Evolutionary conservation across 2,329 filamentous ascomycete genomes (phyloP).

Genomic region (Ceratocystis variospora): DNA sequence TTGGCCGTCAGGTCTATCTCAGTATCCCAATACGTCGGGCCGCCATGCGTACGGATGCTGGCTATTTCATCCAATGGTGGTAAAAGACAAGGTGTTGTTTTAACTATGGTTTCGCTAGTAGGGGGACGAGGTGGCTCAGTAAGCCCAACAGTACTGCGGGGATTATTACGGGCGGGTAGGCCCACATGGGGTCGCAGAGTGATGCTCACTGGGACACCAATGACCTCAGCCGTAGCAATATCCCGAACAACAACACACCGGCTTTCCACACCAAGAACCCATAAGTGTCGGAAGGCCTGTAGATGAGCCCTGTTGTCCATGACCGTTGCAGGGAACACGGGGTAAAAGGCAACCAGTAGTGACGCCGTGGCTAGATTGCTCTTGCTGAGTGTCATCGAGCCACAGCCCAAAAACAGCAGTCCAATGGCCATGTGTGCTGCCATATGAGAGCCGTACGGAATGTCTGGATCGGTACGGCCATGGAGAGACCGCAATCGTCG

Average conservation of each 20-base stretch:
- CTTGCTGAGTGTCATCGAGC: slow-evolving; percentile 81
- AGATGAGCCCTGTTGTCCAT: slow-evolving; percentile 91
- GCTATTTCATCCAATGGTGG: slow-evolving; percentile 52
- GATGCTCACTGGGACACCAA: slow-evolving; percentile 58
- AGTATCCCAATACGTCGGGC: slow-evolving; percentile 65
- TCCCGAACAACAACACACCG: slow-evolving; percentile 82
- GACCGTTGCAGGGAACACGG: slow-evolving; percentile 74
- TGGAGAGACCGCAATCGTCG: slow-evolving; percentile 77
- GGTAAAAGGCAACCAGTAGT: slow-evolving; percentile 84
- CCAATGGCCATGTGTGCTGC: slow-evolving; percentile 87
- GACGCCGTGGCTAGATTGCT: slow-evolving; percentile 76
- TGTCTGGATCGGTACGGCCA: slow-evolving; percentile 69
- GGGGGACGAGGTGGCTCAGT: slow-evolving; percentile 20
- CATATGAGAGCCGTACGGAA: slow-evolving; percentile 84
- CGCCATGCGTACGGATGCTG: slow-evolving; percentile 44
- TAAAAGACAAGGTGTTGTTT: slow-evolving; percentile 44
- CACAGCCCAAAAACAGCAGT: slow-evolving; percentile 78
- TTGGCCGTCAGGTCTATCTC: slow-evolving; percentile 58
- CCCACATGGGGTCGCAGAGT: slow-evolving; percentile 35
- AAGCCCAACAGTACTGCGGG: slow-evolving; percentile 19
- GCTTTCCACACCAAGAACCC: slow-evolving; percentile 84
- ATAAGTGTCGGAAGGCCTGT: slow-evolving; percentile 92
- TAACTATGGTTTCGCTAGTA: slow-evolving; percentile 22
- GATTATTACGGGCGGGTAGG: not conserved
- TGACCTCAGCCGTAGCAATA: slow-evolving; percentile 65